A percentile compares a stretch with the other conserved stretches of the same genome.
Evolutionary conservation across 441 rosid genomes (phyloP).

Genomic region (Lepidium campestre): DNA sequence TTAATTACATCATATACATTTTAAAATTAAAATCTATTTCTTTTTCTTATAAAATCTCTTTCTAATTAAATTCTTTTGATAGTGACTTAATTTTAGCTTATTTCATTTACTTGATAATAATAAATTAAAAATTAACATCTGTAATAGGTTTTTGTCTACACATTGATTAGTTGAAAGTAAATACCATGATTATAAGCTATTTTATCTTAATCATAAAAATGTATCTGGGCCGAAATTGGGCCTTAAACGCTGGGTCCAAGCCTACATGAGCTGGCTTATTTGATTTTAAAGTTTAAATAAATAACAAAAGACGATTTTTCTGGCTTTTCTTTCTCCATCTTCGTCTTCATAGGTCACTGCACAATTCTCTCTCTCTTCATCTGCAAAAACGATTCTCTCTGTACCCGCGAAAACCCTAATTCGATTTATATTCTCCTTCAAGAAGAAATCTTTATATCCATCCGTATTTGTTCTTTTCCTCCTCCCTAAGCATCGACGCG

Average conservation of each 20-base stretch:
- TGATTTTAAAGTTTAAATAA: background rate
- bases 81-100: background rate
- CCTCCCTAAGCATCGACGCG: background rate
- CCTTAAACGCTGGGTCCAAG: background rate
- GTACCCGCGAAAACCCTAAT: background rate
- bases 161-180: too few relatives aligned
- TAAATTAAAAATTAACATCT: background rate
- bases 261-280: background rate
- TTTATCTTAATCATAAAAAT: too few relatives aligned
- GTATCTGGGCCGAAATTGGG: background rate
- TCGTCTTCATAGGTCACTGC: background rate
- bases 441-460: background rate
- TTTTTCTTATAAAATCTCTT: background rate
- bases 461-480: background rate
- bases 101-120: background rate
- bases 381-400: background rate
- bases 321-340: background rate
- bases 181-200: too few relatives aligned
- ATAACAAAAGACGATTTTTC: background rate
- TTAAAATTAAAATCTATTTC: background rate
- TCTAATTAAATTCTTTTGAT: background rate
- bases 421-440: background rate
- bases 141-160: background rate
- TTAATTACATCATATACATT: background rate
- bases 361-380: background rate